These are phyloP conservation scores for Exsudoporus frostii DNA, from an alignment of 768 basidiomycete species.

Conservation along the genomic window DNA sequence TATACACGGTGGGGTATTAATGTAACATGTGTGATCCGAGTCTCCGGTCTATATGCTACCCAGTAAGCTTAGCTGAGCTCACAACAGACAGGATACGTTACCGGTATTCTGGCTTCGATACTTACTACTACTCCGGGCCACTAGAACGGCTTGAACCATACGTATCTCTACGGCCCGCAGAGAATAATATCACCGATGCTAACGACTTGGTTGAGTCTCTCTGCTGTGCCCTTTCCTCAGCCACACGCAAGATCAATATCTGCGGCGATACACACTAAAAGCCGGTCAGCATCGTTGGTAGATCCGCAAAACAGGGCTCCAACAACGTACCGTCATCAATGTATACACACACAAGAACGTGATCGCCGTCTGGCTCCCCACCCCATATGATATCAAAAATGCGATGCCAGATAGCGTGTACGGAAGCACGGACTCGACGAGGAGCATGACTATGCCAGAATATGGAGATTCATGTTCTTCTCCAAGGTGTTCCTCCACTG, in stretches of 20 bases:
- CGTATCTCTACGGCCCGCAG: not conserved
- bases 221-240: constrained; percentile 7
- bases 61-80: too few relatives aligned
- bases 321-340: constrained; percentile 5
- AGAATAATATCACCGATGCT: not conserved
- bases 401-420: constrained; percentile 14
- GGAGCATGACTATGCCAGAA: not conserved
- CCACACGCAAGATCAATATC: constrained; percentile 14
- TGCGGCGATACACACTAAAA: constrained; percentile 15
- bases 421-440: constrained; percentile 14
- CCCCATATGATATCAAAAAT: constrained; percentile 5
- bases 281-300: not conserved
- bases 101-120: too few relatives aligned
- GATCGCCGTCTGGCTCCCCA: not conserved
- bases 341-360: constrained; percentile 7
- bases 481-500: not conserved
- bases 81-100: too few relatives aligned
- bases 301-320: not conserved
- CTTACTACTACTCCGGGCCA: too few relatives aligned
- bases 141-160: too few relatives aligned
- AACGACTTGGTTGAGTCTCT: not conserved
- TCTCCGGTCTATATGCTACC: too few relatives aligned
- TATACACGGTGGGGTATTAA: too few relatives aligned
- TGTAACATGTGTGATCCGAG: too few relatives aligned
- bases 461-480: not conserved